Percentiles rank a stretch among this genome's conserved stretches.
These are phyloP conservation scores for Tulasnella sp. DNA, from an alignment of 768 basidiomycete genomes.

Conservation along the genomic window DNA sequence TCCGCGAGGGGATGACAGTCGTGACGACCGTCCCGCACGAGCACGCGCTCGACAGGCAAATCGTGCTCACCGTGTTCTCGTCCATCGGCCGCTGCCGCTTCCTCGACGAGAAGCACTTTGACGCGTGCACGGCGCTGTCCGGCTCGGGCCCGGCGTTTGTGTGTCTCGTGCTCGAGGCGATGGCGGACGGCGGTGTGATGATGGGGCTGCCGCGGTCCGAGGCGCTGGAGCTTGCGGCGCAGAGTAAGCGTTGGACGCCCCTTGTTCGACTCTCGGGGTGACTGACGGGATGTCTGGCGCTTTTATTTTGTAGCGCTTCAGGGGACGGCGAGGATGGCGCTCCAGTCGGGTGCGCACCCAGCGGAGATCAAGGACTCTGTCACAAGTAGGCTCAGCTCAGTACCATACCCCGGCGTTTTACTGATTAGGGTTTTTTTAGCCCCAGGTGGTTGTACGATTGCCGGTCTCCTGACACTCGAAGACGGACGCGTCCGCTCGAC, in stretches of 20 bases:
- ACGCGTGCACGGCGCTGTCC: slow-evolving; percentile 92
- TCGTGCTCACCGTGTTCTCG: slow-evolving; percentile 88
- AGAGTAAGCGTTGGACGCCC: slow-evolving; percentile 46
- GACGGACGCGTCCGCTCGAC: slow-evolving; percentile 89
- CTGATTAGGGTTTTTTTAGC: slow-evolving; percentile 35
- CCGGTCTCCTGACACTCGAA: slow-evolving; percentile 88
- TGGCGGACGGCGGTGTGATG: slow-evolving; percentile 99
- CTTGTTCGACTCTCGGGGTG: no score
- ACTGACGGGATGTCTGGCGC: background rate
- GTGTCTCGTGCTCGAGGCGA: slow-evolving; percentile 91
- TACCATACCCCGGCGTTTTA: slow-evolving; percentile 3
- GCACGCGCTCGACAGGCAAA: slow-evolving; percentile 39
- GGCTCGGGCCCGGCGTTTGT: slow-evolving; percentile 97
- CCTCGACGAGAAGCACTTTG: slow-evolving; percentile 97
- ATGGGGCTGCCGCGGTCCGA: slow-evolving; percentile 94
- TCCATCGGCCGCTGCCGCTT: slow-evolving; percentile 93
- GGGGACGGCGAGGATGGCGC: slow-evolving; percentile 90
- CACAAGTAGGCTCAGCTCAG: slow-evolving; percentile 53
- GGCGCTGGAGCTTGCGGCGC: slow-evolving; percentile 87
- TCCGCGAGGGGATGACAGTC: slow-evolving; percentile 98
- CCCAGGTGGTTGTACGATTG: slow-evolving; percentile 96
- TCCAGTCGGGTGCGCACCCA: slow-evolving; percentile 81
- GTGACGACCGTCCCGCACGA: slow-evolving; percentile 54
- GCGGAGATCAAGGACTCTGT: slow-evolving; percentile 96
- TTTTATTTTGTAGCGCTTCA: slow-evolving; percentile 54